phyloP scores from a whole-genome alignment of 495 filamentous ascomycete genomes.

The Recurvomyces mirabilis region DNA sequence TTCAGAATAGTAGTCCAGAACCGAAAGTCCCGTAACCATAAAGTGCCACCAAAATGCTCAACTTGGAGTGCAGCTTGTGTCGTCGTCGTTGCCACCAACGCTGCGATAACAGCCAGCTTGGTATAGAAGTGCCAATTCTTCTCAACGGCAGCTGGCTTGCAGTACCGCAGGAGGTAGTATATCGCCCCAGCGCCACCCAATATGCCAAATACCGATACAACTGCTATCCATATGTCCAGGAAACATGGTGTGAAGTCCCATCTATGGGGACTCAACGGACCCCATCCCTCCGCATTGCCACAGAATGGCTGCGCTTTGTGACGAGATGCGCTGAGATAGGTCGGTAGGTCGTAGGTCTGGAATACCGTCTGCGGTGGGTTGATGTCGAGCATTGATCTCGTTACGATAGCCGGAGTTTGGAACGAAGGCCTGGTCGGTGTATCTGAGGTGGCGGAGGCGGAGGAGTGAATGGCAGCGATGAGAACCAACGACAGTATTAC shows the following conservation, averaged over 20 bases:
- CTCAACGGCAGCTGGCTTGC: constrained; percentile 46
- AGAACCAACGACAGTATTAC: no score
- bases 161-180: constrained; percentile 61
- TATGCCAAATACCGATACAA: constrained; percentile 66
- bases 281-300: constrained; percentile 86
- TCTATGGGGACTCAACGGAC: constrained; percentile 68
- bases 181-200: constrained; percentile 64
- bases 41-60: constrained; percentile 46
- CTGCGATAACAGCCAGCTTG: constrained; percentile 65
- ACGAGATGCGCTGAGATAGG: constrained; percentile 26
- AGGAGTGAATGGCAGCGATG: no score
- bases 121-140: constrained; percentile 95
- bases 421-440: no score
- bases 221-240: constrained; percentile 70
- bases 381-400: constrained; percentile 14
- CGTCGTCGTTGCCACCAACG: constrained; percentile 54
- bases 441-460: no score
- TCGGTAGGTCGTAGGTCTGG: constrained; percentile 1
- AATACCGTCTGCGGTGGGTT: constrained; percentile 12
- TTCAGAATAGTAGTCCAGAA: constrained; percentile 80
- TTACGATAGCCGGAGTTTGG: no score
- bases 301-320: constrained; percentile 55
- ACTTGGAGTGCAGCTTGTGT: constrained; percentile 72
- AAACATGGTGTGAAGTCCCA: constrained; percentile 97
- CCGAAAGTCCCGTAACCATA: constrained; percentile 73